phyloP scores from a whole-genome alignment of 805 yeast species.

The Lipomyces starkeyi region DNA sequence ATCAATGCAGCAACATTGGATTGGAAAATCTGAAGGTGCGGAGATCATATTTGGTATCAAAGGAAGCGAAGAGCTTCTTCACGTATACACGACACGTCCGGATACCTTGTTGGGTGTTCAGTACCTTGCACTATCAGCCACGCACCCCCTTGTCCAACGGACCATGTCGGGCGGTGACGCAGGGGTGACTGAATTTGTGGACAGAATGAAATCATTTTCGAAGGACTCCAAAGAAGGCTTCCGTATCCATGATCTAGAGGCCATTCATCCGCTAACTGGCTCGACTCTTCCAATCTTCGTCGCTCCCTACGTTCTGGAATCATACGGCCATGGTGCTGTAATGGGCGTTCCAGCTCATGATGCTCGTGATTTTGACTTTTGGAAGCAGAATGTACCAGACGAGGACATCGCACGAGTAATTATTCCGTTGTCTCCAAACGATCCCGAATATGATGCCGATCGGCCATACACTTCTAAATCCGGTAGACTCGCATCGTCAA shows the following conservation, averaged over 20 bases:
- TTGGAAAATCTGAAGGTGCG: slow-evolving; percentile 85
- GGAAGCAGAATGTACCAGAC: slow-evolving; percentile 66
- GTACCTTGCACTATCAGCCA: slow-evolving; percentile 75
- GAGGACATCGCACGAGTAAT: slow-evolving; percentile 53
- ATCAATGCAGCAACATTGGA: slow-evolving; percentile 93
- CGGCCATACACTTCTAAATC: slow-evolving; percentile 49
- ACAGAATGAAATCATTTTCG: slow-evolving; percentile 46
- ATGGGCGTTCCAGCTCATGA: slow-evolving; percentile 99
- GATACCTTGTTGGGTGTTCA: slow-evolving; percentile 87
- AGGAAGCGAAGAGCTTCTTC: slow-evolving; percentile 44
- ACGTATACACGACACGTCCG: slow-evolving; percentile 84
- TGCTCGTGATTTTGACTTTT: slow-evolving; percentile 78
- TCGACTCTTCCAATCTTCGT: slow-evolving; percentile 71
- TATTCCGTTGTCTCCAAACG: slow-evolving; percentile 46
- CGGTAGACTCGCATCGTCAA: slow-evolving; percentile 57
- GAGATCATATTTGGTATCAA: slow-evolving; percentile 58
- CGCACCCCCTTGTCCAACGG: slow-evolving; percentile 64
- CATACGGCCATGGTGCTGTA: slow-evolving; percentile 91
- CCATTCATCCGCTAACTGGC: slow-evolving; percentile 61
- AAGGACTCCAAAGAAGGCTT: slow-evolving; percentile 65
- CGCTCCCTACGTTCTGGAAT: slow-evolving; percentile 86
- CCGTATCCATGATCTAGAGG: slow-evolving; percentile 52
- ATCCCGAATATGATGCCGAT: slow-evolving; percentile 24
- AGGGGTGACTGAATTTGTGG: slow-evolving; percentile 56
- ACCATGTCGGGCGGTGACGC: slow-evolving; percentile 48